Base-by-base conservation (phyloP, 2,329 filamentous ascomycete genomes). In the Stemphylium beticola region DNA sequence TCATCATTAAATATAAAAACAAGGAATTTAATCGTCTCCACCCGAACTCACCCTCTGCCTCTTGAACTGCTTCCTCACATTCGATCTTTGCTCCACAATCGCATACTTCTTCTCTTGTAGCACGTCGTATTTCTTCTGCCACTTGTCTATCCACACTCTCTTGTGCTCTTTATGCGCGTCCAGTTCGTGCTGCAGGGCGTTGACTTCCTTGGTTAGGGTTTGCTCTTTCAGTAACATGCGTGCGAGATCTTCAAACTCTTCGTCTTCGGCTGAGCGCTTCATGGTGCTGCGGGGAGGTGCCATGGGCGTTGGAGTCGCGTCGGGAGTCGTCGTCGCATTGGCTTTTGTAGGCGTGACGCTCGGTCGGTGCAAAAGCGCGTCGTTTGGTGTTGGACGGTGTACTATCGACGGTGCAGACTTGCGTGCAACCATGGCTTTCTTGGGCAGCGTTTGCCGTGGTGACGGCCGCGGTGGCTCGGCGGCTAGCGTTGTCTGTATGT, bases 221-320 rank as follows among this genome's bases (percentile, higher is more conserved):
- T 48, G 34, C 17, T 62, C 50, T 26, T 57, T 26, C 20, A 31
- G 20, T 12, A 57, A n/a, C 6, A 49, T 24, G 18, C 48, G 36
- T 10, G 46, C 38, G 22, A 60, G 49, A 8, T 37, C 44, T 8
- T 54, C 53, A 18, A 60, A 55, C 11, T 55, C 26, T 10, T 39
- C 53, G 24, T 61, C 56, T 49, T 61, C 58, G 31, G 50, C 53
- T 14, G 56, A 50, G 20, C 56, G 56, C 26, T 59, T 60, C 3
- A 20, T 43, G 17, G 37, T 37, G 33, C 42, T 22, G 49, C 6
- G 42, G 18, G 9, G 29, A 14, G 22, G 17, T 9, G 8, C 29
- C 26, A 29, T 34, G 12, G 22, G n/a, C 22, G 17, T 38, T 6
- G 24, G 24, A 15, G n/a, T 39, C 15, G 42, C 29, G 14, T 31